These are phyloP conservation scores for Dalbergia cochinchinensis DNA, from an alignment of 306 rosid genomes.

Conservation along the genomic window DNA sequence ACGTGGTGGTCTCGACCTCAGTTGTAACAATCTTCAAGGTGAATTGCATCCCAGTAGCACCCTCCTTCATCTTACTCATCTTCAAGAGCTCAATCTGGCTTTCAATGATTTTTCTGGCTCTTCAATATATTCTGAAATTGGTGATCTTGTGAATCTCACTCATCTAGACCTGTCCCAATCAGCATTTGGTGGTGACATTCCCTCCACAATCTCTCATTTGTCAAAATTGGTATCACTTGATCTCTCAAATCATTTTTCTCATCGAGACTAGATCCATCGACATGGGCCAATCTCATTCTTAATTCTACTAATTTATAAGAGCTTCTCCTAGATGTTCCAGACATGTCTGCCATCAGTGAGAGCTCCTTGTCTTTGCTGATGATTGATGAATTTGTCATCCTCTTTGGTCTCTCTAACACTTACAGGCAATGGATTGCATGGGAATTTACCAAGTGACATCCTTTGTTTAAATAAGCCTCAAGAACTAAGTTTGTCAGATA, in stretches of 20 bases:
- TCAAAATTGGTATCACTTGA: conserved; percentile 45
- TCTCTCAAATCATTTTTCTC: neutral
- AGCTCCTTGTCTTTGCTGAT: conserved; percentile 1
- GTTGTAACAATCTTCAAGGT: conserved; percentile 22
- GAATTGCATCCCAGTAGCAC: conserved; percentile 30
- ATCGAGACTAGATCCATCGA: neutral
- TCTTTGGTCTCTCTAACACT: neutral
- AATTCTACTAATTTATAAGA: conserved; percentile 23
- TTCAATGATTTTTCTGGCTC: neutral
- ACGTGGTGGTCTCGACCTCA: conserved; percentile 39
- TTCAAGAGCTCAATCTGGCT: conserved; percentile 43
- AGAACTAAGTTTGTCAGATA: neutral
- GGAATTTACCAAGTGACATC: neutral
- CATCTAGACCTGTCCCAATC: neutral
- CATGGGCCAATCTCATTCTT: conserved; percentile 29
- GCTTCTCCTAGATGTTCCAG: neutral
- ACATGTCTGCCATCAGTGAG: conserved; percentile 4
- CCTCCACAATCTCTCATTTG: conserved; percentile 36
- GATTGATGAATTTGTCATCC: conserved; percentile 18
- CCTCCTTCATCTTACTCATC: conserved; percentile 20
- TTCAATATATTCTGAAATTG: neutral
- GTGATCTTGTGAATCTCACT: conserved; percentile 19
- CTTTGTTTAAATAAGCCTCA: neutral
- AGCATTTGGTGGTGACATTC: neutral
- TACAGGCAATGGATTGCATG: neutral